Evolutionary conservation across 2,329 filamentous ascomycete species (phyloP).

Genomic region (Drechslerella coelobrocha): DNA sequence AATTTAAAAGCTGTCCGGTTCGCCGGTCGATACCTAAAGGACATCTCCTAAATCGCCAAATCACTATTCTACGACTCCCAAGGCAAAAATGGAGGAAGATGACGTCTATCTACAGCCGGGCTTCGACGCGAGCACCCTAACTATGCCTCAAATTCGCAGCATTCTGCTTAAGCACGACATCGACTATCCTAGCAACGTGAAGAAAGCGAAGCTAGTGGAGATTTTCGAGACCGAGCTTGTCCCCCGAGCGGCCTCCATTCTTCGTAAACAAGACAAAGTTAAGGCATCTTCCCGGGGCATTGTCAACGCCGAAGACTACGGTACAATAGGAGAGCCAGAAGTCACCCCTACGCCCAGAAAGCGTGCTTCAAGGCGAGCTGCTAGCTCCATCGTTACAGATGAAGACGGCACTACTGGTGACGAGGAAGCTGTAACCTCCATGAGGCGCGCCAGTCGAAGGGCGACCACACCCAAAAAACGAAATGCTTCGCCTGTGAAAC

Average conservation of each 20-base stretch:
- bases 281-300: conserved; percentile 90
- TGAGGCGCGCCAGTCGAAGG: conserved; percentile 24
- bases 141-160: conserved; percentile 84
- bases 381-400: conserved; percentile 67
- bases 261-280: conserved; percentile 76
- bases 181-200: conserved; percentile 79
- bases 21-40: not conserved
- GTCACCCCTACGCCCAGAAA: conserved; percentile 51
- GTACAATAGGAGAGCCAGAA: conserved; percentile 56
- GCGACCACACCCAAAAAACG: conserved; percentile 54
- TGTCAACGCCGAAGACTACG: conserved; percentile 64
- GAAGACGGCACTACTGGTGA: conserved; percentile 61
- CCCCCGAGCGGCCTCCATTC: conserved; percentile 77
- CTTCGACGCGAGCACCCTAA: conserved; percentile 84
- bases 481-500: conserved; percentile 43
- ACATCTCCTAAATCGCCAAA: conserved; percentile 1
- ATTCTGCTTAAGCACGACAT: conserved; percentile 90
- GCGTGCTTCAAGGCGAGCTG: conserved; percentile 65
- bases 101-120: conserved; percentile 80
- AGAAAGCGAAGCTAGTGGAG: conserved; percentile 85
- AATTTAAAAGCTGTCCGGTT: not conserved
- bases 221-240: conserved; percentile 81
- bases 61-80: not conserved
- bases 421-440: conserved; percentile 25
- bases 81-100: conserved; percentile 47